phyloP scores from a whole-genome alignment of 2,329 filamentous ascomycete genomes.

The Ceratocystis eucalypticola region DNA sequence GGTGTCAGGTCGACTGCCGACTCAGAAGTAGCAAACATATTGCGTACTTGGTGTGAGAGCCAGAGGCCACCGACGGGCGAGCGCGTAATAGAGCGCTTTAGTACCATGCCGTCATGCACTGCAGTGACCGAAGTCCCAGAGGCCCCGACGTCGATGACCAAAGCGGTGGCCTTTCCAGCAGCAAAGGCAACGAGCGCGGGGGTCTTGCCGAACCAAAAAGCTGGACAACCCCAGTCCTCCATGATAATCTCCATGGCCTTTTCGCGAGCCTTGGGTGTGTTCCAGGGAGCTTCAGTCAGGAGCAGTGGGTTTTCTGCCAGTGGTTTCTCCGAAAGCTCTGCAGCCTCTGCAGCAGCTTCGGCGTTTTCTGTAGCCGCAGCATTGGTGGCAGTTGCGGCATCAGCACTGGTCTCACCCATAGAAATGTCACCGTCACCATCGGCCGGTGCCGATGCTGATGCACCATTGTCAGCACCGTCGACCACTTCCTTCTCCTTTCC shows the following conservation, averaged over 20 bases:
- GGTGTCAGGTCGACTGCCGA: conserved; percentile 62
- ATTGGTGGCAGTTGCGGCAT: conserved; percentile 8
- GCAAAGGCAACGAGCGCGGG: conserved; percentile 86
- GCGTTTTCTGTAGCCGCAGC: conserved; percentile 21
- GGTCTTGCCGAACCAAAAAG: conserved; percentile 82
- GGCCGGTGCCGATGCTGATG: conserved; percentile 30
- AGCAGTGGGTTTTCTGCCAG: conserved; percentile 81
- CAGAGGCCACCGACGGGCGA: conserved; percentile 80
- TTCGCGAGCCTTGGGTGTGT: conserved; percentile 72
- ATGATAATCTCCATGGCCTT: conserved; percentile 93
- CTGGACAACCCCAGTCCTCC: conserved; percentile 90
- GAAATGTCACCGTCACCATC: conserved; percentile 48
- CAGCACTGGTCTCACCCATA: conserved; percentile 34
- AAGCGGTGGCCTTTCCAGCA: conserved; percentile 79
- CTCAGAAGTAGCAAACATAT: conserved; percentile 51
- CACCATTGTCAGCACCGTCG: conserved; percentile 48
- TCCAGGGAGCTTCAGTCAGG: conserved; percentile 92
- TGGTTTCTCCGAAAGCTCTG: conserved; percentile 52
- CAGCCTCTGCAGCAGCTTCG: conserved; percentile 18
- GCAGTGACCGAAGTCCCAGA: conserved; percentile 80
- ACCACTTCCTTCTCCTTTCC: conserved; percentile 30
- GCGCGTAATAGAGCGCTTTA: conserved; percentile 78
- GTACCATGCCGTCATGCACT: conserved; percentile 84
- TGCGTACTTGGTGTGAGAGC: conserved; percentile 76
- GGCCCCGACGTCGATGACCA: conserved; percentile 85